Conservation (phyloP, 2,329 filamentous ascomycete species). For the Fusarium incarnatum region DNA sequence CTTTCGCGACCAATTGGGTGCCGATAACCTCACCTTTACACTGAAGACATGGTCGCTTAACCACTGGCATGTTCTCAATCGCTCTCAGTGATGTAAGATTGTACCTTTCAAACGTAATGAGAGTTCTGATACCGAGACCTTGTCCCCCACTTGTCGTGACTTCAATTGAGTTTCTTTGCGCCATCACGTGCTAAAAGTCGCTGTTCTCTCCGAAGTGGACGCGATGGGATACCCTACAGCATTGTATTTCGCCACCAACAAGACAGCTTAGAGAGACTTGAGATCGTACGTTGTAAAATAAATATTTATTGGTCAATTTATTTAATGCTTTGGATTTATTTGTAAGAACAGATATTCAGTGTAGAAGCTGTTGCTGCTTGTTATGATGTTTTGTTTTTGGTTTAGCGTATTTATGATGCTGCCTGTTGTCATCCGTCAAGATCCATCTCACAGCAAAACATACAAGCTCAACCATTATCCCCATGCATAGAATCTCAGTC, state of each 20-base stretch:
- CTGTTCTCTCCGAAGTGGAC: slow-evolving; percentile 36
- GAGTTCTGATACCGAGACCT: slow-evolving; percentile 14
- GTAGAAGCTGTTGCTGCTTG: accelerated
- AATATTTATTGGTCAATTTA: accelerated
- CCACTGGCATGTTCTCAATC: slow-evolving; percentile 47
- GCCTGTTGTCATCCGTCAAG: neutral
- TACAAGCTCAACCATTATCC: too few relatives aligned
- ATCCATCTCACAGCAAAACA: accelerated
- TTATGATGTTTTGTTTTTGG: neutral
- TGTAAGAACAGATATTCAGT: neutral
- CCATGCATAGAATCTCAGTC: too few relatives aligned
- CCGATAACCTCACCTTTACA: slow-evolving; percentile 49
- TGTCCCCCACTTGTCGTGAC: slow-evolving; percentile 20
- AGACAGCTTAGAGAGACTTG: accelerated
- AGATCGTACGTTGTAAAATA: neutral
- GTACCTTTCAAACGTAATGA: neutral
- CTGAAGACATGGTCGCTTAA: slow-evolving; percentile 51
- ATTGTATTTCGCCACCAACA: accelerated
- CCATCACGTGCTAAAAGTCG: slow-evolving; percentile 36
- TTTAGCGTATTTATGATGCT: neutral
- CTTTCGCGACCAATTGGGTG: neutral
- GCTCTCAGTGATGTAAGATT: too few relatives aligned
- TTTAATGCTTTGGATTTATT: accelerated
- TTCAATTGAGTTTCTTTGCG: slow-evolving; percentile 9
- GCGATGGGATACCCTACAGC: slow-evolving; percentile 22